Base-by-base conservation (phyloP, 495 filamentous ascomycete genomes). In the Collariella sp. region DNA sequence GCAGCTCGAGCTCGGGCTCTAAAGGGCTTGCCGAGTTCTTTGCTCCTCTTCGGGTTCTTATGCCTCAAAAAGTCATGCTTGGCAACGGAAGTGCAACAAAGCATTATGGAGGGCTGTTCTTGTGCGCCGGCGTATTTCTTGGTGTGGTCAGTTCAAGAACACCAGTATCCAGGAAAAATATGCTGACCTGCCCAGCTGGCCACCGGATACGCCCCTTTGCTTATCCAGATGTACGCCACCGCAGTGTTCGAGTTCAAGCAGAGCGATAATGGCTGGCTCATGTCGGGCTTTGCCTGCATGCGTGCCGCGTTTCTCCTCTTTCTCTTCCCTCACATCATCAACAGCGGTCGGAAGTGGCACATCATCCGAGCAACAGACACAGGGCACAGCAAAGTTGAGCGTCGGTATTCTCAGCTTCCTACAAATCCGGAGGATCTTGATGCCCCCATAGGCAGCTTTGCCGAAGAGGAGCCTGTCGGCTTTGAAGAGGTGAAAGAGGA, bases 261-360 rank as follows among this genome's bases (percentile, higher is more conserved):
- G 6, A 68, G 64, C 1, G 71, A 79, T 47, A 82, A 82, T 52
- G 78, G 76, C 13, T 73, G 65, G 55, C 65, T 80, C 13, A 77
- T 80, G 70, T 76, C 72, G 3, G 70, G 69, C 13, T 76, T 76
- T 40, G 71, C 78, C 1, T 69, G 76, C 16, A 71, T 81, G 48
- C 73, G 79, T 10, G 78, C 76, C 1, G 34, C 76, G 3, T 83
- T 80, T 56, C 58, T 83, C 7, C 72, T 80, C 5, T 62, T 82
- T 24, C 59, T 73, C 26, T 83, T 83, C 53, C 79, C 79, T 0
- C 64, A 69, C 35, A 79, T 82, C 52, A 80, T 83, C 60, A 60
- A 59, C 2, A 42, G 13, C 5, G 80, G 80, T 0, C 68, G 80
- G 15, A 63, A 60, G 24, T 77, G 74, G 74, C 66, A 76, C 38